Base-by-base conservation (phyloP, 768 basidiomycete genomes). In the Agaricus bisporus region DNA sequence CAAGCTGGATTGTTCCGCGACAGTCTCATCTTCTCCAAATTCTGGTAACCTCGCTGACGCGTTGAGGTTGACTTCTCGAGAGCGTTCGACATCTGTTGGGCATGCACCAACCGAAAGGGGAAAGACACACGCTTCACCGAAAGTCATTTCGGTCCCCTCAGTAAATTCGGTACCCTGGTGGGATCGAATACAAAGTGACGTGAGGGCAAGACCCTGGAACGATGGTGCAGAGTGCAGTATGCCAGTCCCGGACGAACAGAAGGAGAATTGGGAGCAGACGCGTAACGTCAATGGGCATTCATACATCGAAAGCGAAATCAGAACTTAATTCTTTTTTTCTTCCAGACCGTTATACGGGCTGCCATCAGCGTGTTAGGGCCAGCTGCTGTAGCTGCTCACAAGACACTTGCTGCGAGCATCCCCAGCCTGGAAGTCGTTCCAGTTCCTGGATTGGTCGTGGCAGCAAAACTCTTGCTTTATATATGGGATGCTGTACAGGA, bases 401-500 rank as follows among this genome's bases (percentile, higher is more conserved):
- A 80, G 54, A 65, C 69, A 0, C 70, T 82, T 35, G 63, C 64
- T 26, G 41, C 73, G 1, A 65, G 72, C 29, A 66, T 71, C 3
- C 76, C 79, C 12, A 54, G 79, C 7, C 68, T 76, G 17, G 66
- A 72, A 4, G 71, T 80, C 26, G 77, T 71, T 0, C 86, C 86
- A 9, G 61, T 88, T 12, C 73, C 77, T 0, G 83, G 82, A 0
- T 68, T 88, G 6, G 68, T 70, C 4, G 67, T 71, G 11, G 81
- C 79, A 0, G 84, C 80, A 0, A 70, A 66, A 39, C 75, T 73
- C 3, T 61, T 88, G 45, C 58, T 86, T 15, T 64, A 62, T 8
- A 83, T 88, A n/a, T 88, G 86, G 86, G 78, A 82, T 41, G 70
- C 81, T 0, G 70, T 83, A 5, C 73, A 82, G 53, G 60, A 67